phyloP scores from a whole-genome alignment of 805 yeast genomes.

The Kazachstania taianensis region DNA sequence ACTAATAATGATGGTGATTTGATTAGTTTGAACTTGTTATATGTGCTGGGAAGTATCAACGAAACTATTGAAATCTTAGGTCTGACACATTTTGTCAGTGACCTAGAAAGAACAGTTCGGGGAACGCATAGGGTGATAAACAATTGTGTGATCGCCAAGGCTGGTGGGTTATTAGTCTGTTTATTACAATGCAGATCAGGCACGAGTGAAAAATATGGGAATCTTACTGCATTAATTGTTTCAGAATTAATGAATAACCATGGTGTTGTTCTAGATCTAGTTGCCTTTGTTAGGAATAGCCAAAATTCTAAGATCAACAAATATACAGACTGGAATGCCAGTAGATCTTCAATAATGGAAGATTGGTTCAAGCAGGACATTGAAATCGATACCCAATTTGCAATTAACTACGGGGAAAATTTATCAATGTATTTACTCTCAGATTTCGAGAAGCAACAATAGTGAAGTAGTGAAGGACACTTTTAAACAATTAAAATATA shows the following conservation, averaged over 20 bases:
- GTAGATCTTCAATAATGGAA: conserved; percentile 56
- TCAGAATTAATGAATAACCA: conserved; percentile 71
- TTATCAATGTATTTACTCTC: conserved; percentile 49
- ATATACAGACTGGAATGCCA: conserved; percentile 58
- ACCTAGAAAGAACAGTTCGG: conserved; percentile 64
- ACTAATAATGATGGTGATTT: conserved; percentile 32
- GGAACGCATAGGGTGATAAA: conserved; percentile 36
- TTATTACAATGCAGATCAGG: conserved; percentile 54
- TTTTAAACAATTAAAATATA: background rate
- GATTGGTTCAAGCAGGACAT: conserved; percentile 45
- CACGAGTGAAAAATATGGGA: conserved; percentile 40
- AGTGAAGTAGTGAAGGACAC: conserved; percentile 1
- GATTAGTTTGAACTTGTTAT: conserved; percentile 59
- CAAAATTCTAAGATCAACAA: conserved; percentile 21
- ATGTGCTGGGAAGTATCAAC: conserved; percentile 72
- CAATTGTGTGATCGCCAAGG: conserved; percentile 60
- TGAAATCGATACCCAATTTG: conserved; percentile 34
- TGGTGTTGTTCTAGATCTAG: conserved; percentile 72
- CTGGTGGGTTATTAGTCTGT: conserved; percentile 68
- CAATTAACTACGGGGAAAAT: conserved; percentile 59
- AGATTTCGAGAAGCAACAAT: conserved; percentile 35
- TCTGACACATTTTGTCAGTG: conserved; percentile 79
- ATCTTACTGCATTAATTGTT: conserved; percentile 75
- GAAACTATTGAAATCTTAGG: conserved; percentile 90
- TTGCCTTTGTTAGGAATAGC: conserved; percentile 56